These are phyloP conservation scores for Ustilago bromivora DNA, from an alignment of 1,284 basidiomycete genomes.

Conservation along the genomic window DNA sequence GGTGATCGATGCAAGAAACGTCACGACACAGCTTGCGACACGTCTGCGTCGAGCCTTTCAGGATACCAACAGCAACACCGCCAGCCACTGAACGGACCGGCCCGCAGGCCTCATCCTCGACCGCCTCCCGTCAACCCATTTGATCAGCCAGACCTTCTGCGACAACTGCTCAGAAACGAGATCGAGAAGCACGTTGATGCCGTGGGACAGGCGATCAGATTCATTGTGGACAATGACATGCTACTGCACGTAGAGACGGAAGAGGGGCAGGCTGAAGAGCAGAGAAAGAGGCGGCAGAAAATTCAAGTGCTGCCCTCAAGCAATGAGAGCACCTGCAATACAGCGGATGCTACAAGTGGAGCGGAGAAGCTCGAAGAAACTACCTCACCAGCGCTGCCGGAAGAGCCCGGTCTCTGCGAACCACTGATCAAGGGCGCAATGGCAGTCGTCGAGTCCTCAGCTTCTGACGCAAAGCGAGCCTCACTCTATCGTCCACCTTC, in stretches of 20 bases:
- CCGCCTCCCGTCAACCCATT: slow-evolving; percentile 63
- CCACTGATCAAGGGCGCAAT: slow-evolving; percentile 29
- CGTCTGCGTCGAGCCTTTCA: slow-evolving; percentile 1
- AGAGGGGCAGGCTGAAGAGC: slow-evolving; percentile 81
- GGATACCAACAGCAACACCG: slow-evolving; percentile 22
- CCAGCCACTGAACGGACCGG: slow-evolving; percentile 3
- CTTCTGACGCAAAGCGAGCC: background rate
- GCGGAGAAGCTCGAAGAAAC: background rate
- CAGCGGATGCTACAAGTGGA: background rate
- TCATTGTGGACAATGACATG: slow-evolving; percentile 92
- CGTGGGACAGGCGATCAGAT: slow-evolving; percentile 90
- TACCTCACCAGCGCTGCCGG: background rate
- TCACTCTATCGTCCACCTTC: slow-evolving; percentile 50
- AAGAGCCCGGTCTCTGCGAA: slow-evolving; percentile 14
- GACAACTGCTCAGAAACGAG: slow-evolving; percentile 82
- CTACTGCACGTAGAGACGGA: slow-evolving; percentile 83
- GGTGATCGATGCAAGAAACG: slow-evolving; percentile 57
- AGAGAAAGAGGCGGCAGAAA: slow-evolving; percentile 64
- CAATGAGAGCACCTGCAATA: background rate
- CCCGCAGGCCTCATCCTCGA: slow-evolving; percentile 52
- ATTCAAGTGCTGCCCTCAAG: slow-evolving; percentile 37
- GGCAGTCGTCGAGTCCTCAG: slow-evolving; percentile 18
- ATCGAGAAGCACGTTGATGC: slow-evolving; percentile 91
- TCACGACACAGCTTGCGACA: slow-evolving; percentile 24
- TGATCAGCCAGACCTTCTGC: slow-evolving; percentile 62